Base-by-base conservation (phyloP, 1,139 yeast species). In the Diutina sp. region DNA sequence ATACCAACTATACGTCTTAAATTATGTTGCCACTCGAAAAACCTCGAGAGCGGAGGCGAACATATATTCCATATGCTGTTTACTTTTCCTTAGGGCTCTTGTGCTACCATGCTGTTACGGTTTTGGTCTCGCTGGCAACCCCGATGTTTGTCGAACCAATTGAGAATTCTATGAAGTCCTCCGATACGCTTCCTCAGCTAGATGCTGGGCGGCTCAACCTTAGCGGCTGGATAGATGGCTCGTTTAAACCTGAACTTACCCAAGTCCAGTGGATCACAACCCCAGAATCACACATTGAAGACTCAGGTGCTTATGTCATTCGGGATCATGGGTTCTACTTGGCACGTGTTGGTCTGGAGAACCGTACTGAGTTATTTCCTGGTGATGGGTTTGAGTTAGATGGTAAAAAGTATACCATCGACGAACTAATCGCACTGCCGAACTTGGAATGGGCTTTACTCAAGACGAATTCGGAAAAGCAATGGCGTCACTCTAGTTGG, bases 231-330 rank as follows among this genome's bases (percentile, higher is more conserved):
- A 73, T 88, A 60, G 78, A 77, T 55, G 80, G 79, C 1, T 71
- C 77, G 1, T 85, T 85, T 61, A 59, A 64, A 0, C 83, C 90
- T 0, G 68, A 70, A 29, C 69, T 63, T 56, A 77, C 78, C 59
- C 68, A 75, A n/a, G 70, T 86, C 28, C 90, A 85, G 65, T 86
- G 93, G 93, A 79, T 85, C 55, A 72, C 72, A 55, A 79, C 79
- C 21, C 80, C 83, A 0, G 73, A 72, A 50, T 69, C 77, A 1
- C 59, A 67, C 55, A 59, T 65, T 30, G 66, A 77, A 59, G 85
- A 81, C 62, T 72, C 75, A 58, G 87, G 85, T n/a, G 80, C 83
- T 12, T 82, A 77, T 62, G 74, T 82, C 44, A 71, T 79, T 29
- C 64, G 63, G 9, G 65, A 58, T 6, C 62, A 61, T 14, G 61